These are phyloP conservation scores for Helianthus annuus DNA, from an alignment of 129 eudicot genomes.

Conservation along the genomic window DNA sequence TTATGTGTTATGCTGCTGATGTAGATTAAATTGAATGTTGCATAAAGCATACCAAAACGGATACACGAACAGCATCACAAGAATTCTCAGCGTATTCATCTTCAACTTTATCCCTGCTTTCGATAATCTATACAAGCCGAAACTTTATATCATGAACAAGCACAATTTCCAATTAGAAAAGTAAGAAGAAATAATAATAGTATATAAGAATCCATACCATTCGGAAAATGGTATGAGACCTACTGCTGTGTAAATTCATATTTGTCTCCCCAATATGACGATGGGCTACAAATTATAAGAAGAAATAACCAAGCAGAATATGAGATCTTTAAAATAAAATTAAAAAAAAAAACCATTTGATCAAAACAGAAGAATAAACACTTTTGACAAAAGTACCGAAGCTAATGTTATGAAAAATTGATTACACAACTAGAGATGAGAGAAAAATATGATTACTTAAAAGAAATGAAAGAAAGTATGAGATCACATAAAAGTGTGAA, in stretches of 20 bases:
- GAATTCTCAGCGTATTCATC: slow-evolving; percentile 66
- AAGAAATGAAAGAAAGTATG: background rate
- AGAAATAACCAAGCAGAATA: background rate
- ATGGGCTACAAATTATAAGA: slow-evolving; percentile 62
- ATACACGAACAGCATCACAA: slow-evolving; percentile 99
- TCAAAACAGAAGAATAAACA: background rate
- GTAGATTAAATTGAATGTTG: slow-evolving; percentile 5
- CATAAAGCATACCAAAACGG: slow-evolving; percentile 71
- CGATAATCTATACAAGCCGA: slow-evolving; percentile 65
- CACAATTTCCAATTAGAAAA: background rate
- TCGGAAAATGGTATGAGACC: slow-evolving; percentile 98
- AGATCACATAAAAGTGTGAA: background rate
- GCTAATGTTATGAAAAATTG: background rate
- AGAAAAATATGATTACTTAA: slow-evolving; percentile 12
- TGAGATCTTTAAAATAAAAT: background rate
- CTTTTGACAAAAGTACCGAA: background rate
- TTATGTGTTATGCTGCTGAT: background rate
- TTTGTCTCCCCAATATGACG: slow-evolving; percentile 99
- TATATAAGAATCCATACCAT: slow-evolving; percentile 56
- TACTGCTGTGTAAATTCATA: slow-evolving; percentile 92
- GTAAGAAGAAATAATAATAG: background rate
- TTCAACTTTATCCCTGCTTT: slow-evolving; percentile 85
- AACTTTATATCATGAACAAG: slow-evolving; percentile 13
- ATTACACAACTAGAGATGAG: background rate
- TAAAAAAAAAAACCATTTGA: slow-evolving; percentile 10